Evolutionary conservation across 495 filamentous ascomycete species (phyloP), one percentile per base, ranked within the genome.

Genomic region (Astrocystis sublimbata): DNA sequence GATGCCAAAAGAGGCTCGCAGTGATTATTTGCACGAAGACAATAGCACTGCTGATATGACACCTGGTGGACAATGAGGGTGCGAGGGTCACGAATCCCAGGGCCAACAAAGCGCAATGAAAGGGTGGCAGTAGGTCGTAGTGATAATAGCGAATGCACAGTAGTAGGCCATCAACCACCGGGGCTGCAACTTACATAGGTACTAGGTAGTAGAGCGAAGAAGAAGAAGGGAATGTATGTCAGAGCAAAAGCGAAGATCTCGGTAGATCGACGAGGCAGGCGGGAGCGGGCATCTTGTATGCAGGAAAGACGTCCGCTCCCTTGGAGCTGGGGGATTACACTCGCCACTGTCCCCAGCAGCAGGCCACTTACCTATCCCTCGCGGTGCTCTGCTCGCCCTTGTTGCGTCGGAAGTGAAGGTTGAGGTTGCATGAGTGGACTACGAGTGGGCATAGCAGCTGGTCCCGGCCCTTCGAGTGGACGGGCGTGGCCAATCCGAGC

Each of bases 211-310:
- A n/a, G n/a, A n/a, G n/a, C n/a, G n/a, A n/a, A n/a, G n/a, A n/a
- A n/a, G n/a, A n/a, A n/a, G n/a, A n/a, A n/a, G n/a, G n/a, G 46
- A 66, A 31, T 31, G 67, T 33, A 15, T 5, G 30, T 28, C n/a
- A 41, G 26, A 53, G 8, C 36, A 51, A 35, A 36, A 59, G 63
- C 24, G 58, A 68, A 65, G 63, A 65, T 70, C 62, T 47, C 65
- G 38, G 61, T 57, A 19, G 41, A 59, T 51, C 36, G 47, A 53
- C 38, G 28, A 24, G 43, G 38, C 15, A 46, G 61, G 65, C 50
- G 61, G 35, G 38, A 31, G 28, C 35, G 26, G 23, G 46, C 69
- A 66, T 72, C 69, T 72, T 72, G 69, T 72, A 72, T 33, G 53
- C 51, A 49, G 35, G 42, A 49, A 61, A 59, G 33, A 31, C n/a